Percentiles rank a stretch among this genome's conserved stretches.
Conservation (phyloP, 208 protist species). For the Endotrypanum monterogeii region DNA sequence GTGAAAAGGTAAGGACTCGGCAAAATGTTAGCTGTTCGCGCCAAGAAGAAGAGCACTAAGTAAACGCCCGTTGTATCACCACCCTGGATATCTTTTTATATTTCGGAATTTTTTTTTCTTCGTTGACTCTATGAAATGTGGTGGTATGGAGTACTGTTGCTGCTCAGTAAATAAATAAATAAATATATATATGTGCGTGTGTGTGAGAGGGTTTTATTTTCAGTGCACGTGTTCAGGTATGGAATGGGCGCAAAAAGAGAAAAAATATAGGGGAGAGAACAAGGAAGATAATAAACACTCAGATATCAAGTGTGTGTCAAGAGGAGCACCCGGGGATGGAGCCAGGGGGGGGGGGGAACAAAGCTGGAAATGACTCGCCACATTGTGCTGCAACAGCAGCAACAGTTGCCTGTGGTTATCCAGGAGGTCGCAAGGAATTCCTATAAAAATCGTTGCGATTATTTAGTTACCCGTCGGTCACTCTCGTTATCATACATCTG, state of each 20-base stretch:
- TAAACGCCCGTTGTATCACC: background rate
- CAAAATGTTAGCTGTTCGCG: background rate
- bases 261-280: background rate
- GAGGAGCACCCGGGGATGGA: too few species aligned
- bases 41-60: background rate
- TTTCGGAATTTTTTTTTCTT: background rate
- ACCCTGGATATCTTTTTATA: background rate
- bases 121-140: conserved; percentile 2
- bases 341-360: too few species aligned
- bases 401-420: background rate
- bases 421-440: too few species aligned
- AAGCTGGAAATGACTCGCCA: too few species aligned
- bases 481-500: too few species aligned
- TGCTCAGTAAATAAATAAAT: background rate
- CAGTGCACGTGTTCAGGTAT: background rate
- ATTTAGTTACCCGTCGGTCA: too few species aligned
- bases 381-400: too few species aligned
- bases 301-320: too few species aligned
- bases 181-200: background rate
- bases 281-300: too few species aligned
- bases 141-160: background rate
- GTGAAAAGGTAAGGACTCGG: background rate
- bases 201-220: background rate
- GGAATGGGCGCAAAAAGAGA: background rate
- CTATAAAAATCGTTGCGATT: too few species aligned